These are phyloP conservation scores for Leptodermis oblonga DNA, from an alignment of 257 asterid species.

Conservation along the genomic window DNA sequence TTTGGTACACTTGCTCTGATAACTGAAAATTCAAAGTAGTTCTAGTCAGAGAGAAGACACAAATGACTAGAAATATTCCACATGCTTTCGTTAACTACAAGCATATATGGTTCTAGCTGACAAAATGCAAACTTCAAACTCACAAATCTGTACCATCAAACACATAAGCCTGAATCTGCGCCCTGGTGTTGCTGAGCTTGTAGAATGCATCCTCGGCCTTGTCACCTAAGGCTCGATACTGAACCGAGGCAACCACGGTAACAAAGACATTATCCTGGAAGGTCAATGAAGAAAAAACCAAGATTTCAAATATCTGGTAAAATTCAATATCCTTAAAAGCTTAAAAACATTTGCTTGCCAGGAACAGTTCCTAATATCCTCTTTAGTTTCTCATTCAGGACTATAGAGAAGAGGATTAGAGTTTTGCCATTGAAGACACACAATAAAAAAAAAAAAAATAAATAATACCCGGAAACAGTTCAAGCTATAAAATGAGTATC, in stretches of 20 bases:
- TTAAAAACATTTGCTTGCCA: not conserved
- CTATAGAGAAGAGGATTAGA: not conserved
- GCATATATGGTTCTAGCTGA: not conserved
- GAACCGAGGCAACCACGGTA: slow-evolving; percentile 28
- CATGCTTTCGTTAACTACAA: not conserved
- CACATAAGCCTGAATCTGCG: slow-evolving; percentile 30
- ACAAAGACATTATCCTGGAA: slow-evolving; percentile 35
- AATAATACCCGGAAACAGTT: not conserved
- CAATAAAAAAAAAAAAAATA: not conserved
- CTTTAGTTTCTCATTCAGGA: not conserved
- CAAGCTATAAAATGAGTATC: not conserved
- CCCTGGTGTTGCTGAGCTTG: slow-evolving; percentile 26
- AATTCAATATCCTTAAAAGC: not conserved
- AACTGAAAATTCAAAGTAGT: slow-evolving; percentile 15
- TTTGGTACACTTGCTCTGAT: slow-evolving; percentile 24
- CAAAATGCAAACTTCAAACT: not conserved
- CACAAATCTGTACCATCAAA: slow-evolving; percentile 25
- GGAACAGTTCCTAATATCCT: not conserved
- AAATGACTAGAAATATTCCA: not conserved
- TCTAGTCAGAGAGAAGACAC: too few species aligned
- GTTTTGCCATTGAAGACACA: not conserved
- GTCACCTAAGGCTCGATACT: slow-evolving; percentile 27
- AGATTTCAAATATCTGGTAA: not conserved
- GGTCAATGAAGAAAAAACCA: not conserved
- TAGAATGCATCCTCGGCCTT: slow-evolving; percentile 31